Evolutionary conservation across 2,329 filamentous ascomycete genomes (phyloP), one percentile per base, ranked within the genome.

Genomic region (Neonectria coccinea): DNA sequence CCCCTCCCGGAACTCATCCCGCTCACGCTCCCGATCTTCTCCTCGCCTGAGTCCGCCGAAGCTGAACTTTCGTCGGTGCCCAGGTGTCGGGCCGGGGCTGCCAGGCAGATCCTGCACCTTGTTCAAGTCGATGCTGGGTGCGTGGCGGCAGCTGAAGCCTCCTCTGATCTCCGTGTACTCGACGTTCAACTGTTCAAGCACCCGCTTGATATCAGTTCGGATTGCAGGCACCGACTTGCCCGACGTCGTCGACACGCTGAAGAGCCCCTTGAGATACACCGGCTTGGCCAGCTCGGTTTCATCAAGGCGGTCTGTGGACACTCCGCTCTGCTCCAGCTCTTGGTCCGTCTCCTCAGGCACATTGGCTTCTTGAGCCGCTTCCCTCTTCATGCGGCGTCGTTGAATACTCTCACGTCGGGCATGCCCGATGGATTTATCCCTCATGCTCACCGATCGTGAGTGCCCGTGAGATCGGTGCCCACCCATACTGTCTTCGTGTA

Each of bases 161-260:
- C 95, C 95, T 77, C 92, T 93, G 77, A 98, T 97, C 79, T 98
- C 95, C 4, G 86, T 89, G 76, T 92, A 97, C 12, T 97, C 92
- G n/a, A 98, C 93, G 16, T 92, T 92, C 16, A 98, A 87, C 76
- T 95, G 91, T 70, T 90, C 91, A 56, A 99, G 81, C 3, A 98
- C 96, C 54, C 95, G 88, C 75, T 97, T 97, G 71, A 99, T 92
- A 76, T 99, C 96, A 7, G 89, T 84, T 42, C 95, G 89, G 67
- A 99, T 99, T 64, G 93, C 89, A 1, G 89, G 84, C 11, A 98
- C 88, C 1, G 95, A 93, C 76, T 97, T 97, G 75, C 91, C 96
- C 62, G 94, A 97, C 7, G 96, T 99, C 0, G 96, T 99, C 4
- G 93, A 97, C 58, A 98, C 96, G 74, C 95, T 98, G 81, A 99